These are phyloP conservation scores for Colletotrichum falcatum DNA, from an alignment of 2,329 filamentous ascomycete genomes.

Conservation along the genomic window DNA sequence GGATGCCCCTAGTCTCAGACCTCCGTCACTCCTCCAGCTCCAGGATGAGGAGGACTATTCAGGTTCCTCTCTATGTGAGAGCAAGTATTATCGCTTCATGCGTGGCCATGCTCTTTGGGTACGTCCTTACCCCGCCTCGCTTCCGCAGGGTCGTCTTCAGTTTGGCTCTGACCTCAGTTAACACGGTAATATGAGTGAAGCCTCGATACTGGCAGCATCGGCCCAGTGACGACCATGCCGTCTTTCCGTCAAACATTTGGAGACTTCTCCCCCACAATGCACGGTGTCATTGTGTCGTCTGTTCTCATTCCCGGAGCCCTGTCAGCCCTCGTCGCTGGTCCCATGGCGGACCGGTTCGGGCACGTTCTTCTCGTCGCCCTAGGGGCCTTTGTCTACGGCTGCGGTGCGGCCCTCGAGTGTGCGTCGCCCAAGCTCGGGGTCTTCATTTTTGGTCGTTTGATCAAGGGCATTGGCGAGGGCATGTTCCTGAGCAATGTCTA, in stretches of 20 bases:
- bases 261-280: slow-evolving; percentile 64
- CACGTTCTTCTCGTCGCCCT: slow-evolving; percentile 63
- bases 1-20: not conserved
- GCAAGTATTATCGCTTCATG: slow-evolving; percentile 48
- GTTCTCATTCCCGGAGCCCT: slow-evolving; percentile 70
- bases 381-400: slow-evolving; percentile 62
- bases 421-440: slow-evolving; percentile 55
- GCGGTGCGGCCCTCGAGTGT: slow-evolving; percentile 61
- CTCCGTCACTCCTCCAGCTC: not conserved
- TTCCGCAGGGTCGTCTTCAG: not conserved
- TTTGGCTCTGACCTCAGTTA: not conserved
- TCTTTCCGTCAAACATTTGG: slow-evolving; percentile 64
- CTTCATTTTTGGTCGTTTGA: slow-evolving; percentile 66
- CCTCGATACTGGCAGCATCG: slow-evolving; percentile 64
- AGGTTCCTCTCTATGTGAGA: slow-evolving; percentile 46
- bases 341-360: slow-evolving; percentile 65
- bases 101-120: slow-evolving; percentile 51
- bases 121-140: not conserved
- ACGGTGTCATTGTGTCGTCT: slow-evolving; percentile 70
- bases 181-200: slow-evolving; percentile 28
- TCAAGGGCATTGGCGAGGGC: slow-evolving; percentile 69
- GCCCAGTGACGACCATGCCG: slow-evolving; percentile 69
- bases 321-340: slow-evolving; percentile 68
- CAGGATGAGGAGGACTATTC: slow-evolving; percentile 1
- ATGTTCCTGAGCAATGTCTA: slow-evolving; percentile 65